Percentiles rank a stretch among this genome's conserved stretches.
Evolutionary conservation across 2,329 filamentous ascomycete species (phyloP).

Genomic region (Xylaria digitata): DNA sequence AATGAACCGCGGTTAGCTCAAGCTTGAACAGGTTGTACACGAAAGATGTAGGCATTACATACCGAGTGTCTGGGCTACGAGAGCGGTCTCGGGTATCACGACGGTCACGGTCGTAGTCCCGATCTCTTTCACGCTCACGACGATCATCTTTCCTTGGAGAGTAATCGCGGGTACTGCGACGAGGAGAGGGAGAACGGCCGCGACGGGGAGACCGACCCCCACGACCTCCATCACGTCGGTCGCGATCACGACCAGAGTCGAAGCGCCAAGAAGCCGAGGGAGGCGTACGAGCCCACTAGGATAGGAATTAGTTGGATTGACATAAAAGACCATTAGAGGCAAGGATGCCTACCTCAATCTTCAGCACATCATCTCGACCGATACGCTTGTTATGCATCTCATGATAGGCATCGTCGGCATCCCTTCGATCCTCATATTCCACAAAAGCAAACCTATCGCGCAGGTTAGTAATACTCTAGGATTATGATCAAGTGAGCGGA

Average conservation of each 20-base stretch:
- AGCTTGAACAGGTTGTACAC: constrained; percentile 2
- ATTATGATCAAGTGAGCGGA: background rate
- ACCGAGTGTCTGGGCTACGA: constrained; percentile 70
- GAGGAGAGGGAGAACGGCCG: constrained; percentile 81
- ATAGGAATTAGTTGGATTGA: constrained; percentile 35
- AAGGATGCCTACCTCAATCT: constrained; percentile 84
- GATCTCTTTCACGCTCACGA: constrained; percentile 78
- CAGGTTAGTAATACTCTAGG: constrained; percentile 36
- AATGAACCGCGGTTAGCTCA: constrained; percentile 22
- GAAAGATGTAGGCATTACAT: constrained; percentile 27
- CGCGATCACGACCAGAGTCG: constrained; percentile 86
- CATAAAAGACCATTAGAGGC: background rate
- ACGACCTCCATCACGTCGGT: constrained; percentile 64
- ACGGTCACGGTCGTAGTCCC: constrained; percentile 66
- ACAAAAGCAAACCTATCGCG: constrained; percentile 87
- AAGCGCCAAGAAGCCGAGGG: constrained; percentile 99
- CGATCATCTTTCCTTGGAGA: constrained; percentile 91
- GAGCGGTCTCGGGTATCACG: constrained; percentile 71
- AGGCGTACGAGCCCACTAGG: constrained; percentile 97
- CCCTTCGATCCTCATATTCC: constrained; percentile 97
- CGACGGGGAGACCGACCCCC: constrained; percentile 72
- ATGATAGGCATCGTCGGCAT: constrained; percentile 98
- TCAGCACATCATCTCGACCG: constrained; percentile 92
- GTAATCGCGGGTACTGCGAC: constrained; percentile 80
- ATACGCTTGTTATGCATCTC: constrained; percentile 99